These are phyloP conservation scores for Diaporthe sp. DNA, from an alignment of 2,329 filamentous ascomycete species.

Conservation along the genomic window DNA sequence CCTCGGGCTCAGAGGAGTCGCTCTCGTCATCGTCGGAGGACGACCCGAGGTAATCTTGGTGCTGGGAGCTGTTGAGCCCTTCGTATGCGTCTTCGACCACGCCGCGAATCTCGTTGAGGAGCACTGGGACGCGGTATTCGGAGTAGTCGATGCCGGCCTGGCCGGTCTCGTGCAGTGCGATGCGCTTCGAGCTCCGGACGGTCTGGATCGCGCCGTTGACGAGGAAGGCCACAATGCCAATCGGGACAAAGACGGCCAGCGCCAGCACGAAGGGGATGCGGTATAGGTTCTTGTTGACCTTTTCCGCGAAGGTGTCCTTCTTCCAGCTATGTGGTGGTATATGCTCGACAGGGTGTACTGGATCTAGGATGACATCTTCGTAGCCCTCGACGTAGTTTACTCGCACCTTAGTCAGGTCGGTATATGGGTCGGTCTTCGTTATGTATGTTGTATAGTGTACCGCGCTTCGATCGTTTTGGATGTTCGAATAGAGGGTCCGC, in stretches of 20 bases:
- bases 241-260: conserved; percentile 78
- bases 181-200: conserved; percentile 79
- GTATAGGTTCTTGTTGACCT: conserved; percentile 55
- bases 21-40: conserved; percentile 49
- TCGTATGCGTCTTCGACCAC: conserved; percentile 85
- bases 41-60: conserved; percentile 78
- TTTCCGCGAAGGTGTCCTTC: conserved; percentile 42
- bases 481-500: conserved; percentile 86
- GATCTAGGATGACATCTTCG: conserved; percentile 82
- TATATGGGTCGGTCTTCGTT: conserved; percentile 82
- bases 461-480: conserved; percentile 86
- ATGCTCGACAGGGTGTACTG: conserved; percentile 69
- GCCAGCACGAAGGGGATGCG: conserved; percentile 75
- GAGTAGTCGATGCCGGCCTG: conserved; percentile 76
- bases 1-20: conserved; percentile 35
- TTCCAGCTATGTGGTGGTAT: conserved; percentile 52
- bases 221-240: conserved; percentile 80
- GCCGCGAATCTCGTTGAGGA: conserved; percentile 81
- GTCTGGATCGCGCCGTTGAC: conserved; percentile 84
- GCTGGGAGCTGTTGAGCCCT: conserved; percentile 76
- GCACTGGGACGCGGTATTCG: conserved; percentile 81
- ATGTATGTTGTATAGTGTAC: conserved; percentile 88
- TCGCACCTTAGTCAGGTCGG: conserved; percentile 75
- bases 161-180: conserved; percentile 81
- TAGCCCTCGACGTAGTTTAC: conserved; percentile 83